Evolutionary conservation across 768 basidiomycete genomes (phyloP), one percentile per base, ranked within the genome.

Genomic region (Tulasnella calospora): DNA sequence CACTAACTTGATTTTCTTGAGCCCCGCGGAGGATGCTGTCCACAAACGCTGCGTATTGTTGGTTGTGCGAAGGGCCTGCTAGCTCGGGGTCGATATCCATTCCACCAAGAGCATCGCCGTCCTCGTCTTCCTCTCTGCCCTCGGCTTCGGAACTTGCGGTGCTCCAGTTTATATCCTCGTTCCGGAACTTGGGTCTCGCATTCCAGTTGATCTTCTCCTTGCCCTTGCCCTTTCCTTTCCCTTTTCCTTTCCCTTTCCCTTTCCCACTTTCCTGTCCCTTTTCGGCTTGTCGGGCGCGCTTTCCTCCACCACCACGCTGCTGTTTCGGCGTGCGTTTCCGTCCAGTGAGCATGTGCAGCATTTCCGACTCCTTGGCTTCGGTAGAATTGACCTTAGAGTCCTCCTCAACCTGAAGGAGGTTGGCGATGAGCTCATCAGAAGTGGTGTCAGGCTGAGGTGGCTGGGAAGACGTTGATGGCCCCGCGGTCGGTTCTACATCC

Each of bases 1-100:
- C 89, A n/a, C 90, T 91, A 70, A 88, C 83, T 79, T 87, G 51
- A 35, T 69, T 38, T 55, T 44, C 75, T 36, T 46, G 51, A 44
- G 23, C 47, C 8, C 15, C 72, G 12, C 72, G 40, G 38, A 47
- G 13, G 19, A 80, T 30, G 19, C 79, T 61, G 21, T 77, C 19
- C 21, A 76, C 40, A 30, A 72, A 61, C 19, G 41, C 71, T 13
- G 55, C 76, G n/a, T 79, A 72, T 36, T 44, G 12, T n/a, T 51
- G 51, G 51, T 51, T n/a, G 51, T 51, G 51, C 51, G 51, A 51
- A n/a, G 51, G 51, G 51, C 23, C 61, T 27, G 41, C 71, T 8
- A 78, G 76, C 21, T 80, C 79, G 36, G 85, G 84, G 79, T 94
- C 92, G 27, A 93, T 82, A 1, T 89, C 87, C 92, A 93, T 94